Conservation (phyloP, 768 basidiomycete genomes). For the Suillus ampliporus region DNA sequence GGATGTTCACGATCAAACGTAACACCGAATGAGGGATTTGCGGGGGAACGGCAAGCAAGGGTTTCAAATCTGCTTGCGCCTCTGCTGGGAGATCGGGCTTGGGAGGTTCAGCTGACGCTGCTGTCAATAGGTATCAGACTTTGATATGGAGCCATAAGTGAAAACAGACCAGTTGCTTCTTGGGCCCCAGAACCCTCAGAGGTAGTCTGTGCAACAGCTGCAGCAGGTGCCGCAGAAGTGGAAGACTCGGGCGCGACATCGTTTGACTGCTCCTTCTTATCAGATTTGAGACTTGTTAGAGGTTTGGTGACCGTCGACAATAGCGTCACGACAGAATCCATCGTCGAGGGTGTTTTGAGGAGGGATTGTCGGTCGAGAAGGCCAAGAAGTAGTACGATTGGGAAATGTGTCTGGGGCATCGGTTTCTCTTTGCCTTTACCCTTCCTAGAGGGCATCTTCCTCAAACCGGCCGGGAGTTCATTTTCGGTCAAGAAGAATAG, state of each 20-base stretch:
- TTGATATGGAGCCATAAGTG: background rate
- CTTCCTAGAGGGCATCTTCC: slow-evolving; percentile 73
- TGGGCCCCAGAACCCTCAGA: slow-evolving; percentile 15
- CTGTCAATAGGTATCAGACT: slow-evolving; percentile 1
- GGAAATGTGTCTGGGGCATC: slow-evolving; percentile 81
- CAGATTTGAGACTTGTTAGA: slow-evolving; percentile 65
- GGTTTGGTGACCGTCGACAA: slow-evolving; percentile 90
- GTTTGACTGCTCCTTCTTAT: slow-evolving; percentile 41
- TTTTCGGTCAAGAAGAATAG: slow-evolving; percentile 97
- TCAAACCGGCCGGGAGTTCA: slow-evolving; percentile 82
- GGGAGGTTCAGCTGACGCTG: slow-evolving; percentile 22
- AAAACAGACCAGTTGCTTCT: slow-evolving; percentile 7
- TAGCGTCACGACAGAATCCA: slow-evolving; percentile 90
- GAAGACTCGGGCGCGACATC: slow-evolving; percentile 25
- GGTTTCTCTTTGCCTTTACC: slow-evolving; percentile 96
- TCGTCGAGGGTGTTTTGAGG: slow-evolving; percentile 85
- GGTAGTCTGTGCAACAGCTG: slow-evolving; percentile 12
- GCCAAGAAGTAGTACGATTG: slow-evolving; percentile 86
- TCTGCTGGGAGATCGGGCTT: slow-evolving; percentile 29
- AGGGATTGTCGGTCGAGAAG: slow-evolving; percentile 88
- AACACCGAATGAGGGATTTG: slow-evolving; percentile 86
- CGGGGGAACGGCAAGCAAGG: slow-evolving; percentile 75
- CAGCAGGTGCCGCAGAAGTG: slow-evolving; percentile 22
- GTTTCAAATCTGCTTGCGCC: slow-evolving; percentile 41
- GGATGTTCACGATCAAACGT: slow-evolving; percentile 92